Evolutionary conservation across 2,329 filamentous ascomycete species (phyloP), one percentile per base, ranked within the genome.

Genomic region (Penicillium sp.): DNA sequence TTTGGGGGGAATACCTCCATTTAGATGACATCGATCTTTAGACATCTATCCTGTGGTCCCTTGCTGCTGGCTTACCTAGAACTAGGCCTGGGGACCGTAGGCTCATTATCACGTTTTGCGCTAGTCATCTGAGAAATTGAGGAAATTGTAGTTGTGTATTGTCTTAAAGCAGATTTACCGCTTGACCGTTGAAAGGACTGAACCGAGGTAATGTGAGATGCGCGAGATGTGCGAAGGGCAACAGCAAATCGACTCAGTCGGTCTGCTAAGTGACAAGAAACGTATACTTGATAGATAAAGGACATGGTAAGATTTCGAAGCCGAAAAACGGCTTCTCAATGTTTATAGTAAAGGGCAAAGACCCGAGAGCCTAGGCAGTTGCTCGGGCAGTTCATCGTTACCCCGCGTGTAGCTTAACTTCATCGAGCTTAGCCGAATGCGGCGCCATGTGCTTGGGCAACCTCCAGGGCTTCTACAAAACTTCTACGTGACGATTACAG

Each of bases 1-100:
- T 16, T 22, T 40, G 6, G 0, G 11, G 12, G 25, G n/a, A 10
- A 33, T 38, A 56, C 25, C 19, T n/a, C 22, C n/a, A 12, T 22
- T 38, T n/a, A 6, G 16, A 22, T 35, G 3, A 45, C 16, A 12
- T 17, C 6, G 33, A 14, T 12, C 26, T 25, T 17, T 14, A 9
- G 36, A 10, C 9, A 30, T 35, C 26, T 10, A 12, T 35, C 11
- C 26, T 35, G 22, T 19, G 17, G 10, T 16, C 22, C 43, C 37
- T 54, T 50, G 25, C n/a, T 53, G 35, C 12, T 22, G 10, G 48
- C 69, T 53, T 71, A 84, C 84, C 83, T 86, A 12, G 87, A 83
- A 70, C 86, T 90, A 2, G 88, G 87, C 49, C 83, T 77, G 3
- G 87, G 84, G 19, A 79, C 59, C 1, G 77, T 65, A 5, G 75